phyloP scores from a whole-genome alignment of 805 yeast species.

The Clavispora vitiphila region DNA sequence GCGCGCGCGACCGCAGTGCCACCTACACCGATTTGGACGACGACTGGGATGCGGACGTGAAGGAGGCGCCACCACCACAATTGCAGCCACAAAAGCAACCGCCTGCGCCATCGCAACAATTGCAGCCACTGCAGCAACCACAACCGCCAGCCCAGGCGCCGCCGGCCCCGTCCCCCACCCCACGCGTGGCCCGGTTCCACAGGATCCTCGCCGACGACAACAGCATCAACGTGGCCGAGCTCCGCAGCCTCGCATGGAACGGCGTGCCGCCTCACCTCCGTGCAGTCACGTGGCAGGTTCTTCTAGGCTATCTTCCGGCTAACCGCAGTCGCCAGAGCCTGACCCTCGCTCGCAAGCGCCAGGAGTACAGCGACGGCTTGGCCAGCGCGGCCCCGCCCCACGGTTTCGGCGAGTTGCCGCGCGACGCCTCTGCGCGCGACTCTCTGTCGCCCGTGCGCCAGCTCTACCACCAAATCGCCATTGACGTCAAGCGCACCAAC shows the following conservation, averaged over 20 bases:
- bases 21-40: conserved; percentile 72
- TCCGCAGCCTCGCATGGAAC: conserved; percentile 85
- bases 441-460: conserved; percentile 52
- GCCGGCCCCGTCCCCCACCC: neutral
- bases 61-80: conserved; percentile 23
- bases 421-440: conserved; percentile 24
- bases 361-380: conserved; percentile 78
- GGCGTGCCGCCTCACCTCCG: conserved; percentile 83
- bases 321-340: conserved; percentile 70
- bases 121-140: no score
- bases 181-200: conserved; percentile 48
- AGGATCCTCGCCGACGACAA: conserved; percentile 47
- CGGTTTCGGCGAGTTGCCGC: conserved; percentile 1
- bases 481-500: conserved; percentile 91
- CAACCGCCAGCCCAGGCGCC: neutral
- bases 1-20: conserved; percentile 4
- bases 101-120: no score
- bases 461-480: conserved; percentile 93
- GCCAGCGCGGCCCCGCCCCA: conserved; percentile 29
- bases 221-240: conserved; percentile 59
- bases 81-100: no score
- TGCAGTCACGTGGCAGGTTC: conserved; percentile 82
- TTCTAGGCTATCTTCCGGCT: conserved; percentile 86
- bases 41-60: conserved; percentile 81
- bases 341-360: conserved; percentile 71